Base-by-base conservation (phyloP, 768 basidiomycete genomes). In the Podaxis pistillaris region DNA sequence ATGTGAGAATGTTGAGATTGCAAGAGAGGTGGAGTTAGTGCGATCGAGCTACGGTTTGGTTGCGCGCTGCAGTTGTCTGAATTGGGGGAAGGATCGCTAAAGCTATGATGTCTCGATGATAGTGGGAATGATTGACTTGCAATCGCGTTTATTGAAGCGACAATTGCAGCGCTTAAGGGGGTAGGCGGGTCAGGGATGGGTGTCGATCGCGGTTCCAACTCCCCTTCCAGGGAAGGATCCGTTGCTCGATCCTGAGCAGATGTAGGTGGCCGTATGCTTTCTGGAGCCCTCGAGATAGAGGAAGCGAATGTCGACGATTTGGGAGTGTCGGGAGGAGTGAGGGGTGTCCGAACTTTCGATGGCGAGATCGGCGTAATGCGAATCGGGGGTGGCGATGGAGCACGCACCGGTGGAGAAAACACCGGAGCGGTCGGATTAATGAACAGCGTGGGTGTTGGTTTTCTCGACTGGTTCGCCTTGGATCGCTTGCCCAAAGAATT, bases 291-390 rank as follows among this genome's bases (percentile, higher is more conserved):
- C 56, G 58, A 2, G 52, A 41, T 4, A 50, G 36, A 36, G 38
- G 60, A n/a, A 58, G 59, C 7, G 62, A 56, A 61, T 26, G 64
- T 17, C 52, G 62, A 47, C 8, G 56, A 51, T 60, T 70, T 69
- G 13, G 72, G 74, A 12, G 75, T 74, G 28, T 73, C 74, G 12
- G 75, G 75, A 3, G 75, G 75, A 9, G 75, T 76, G 57, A 74
- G 74, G 47, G 75, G 75, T 22, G 73, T 73, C 63, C 71, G 68
- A 61, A 73, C 70, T 41, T 65, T 59, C 36, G 67, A 65, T 17
- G 70, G 64, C 49, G 53, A 37, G 8, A 11, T 26, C 7, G 58
- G 47, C 5, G 36, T 24, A 28, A 46, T 41, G 36, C 15, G 61
- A 51, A 17, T 9, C 17, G 46, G 37, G n/a, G 47, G 19, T 12